Base-by-base conservation (phyloP, 2,329 filamentous ascomycete species). In the Kalmusia sp. region DNA sequence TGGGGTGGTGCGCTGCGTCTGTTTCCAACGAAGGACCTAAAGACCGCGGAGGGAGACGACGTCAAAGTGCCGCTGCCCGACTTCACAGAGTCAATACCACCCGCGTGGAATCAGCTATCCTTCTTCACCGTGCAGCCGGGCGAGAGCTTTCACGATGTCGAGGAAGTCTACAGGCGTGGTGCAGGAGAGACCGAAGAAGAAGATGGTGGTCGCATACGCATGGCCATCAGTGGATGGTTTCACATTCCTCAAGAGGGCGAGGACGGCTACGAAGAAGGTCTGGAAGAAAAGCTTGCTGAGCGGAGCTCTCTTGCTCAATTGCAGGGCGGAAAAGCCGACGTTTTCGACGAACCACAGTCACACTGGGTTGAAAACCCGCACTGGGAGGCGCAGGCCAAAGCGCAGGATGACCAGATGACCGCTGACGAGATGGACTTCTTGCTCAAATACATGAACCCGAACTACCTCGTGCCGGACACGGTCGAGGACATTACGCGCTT, bases 171-270 rank as follows among this genome's bases (percentile, higher is more conserved):
- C 77, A 87, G 90, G 71, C 67, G 80, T 78, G 59, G 81, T 71
- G 54, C 80, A 79, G 70, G 83, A 79, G 65, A 84, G 85, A 75
- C 83, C 87, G 49, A 83, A 82, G 70, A 86, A 82, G 73, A 83
- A 69, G 84, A 93, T 53, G 88, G 89, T 15, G 89, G 88, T 1
- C 85, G 91, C 41, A 86, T 97, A 43, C 88, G 95, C 62, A 98
- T 99, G 93, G 95, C 95, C 45, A 96, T 99, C 70, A 96, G 92
- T 71, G 95, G 95, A 47, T 99, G 95, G 95, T 99, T 96, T 75
- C 95, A 99, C 76, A 98, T 99, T 59, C 95, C 95, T 0, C 95
- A 99, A 76, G 78, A 90, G 63, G 93, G 93, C 51, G 95, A 99
- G 74, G 92, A 96, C 22, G 95, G 95, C 37, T 99, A 89, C 65